These are phyloP conservation scores for Acanthochlamys bracteata DNA, from an alignment of 106 monocot genomes.

Conservation along the genomic window DNA sequence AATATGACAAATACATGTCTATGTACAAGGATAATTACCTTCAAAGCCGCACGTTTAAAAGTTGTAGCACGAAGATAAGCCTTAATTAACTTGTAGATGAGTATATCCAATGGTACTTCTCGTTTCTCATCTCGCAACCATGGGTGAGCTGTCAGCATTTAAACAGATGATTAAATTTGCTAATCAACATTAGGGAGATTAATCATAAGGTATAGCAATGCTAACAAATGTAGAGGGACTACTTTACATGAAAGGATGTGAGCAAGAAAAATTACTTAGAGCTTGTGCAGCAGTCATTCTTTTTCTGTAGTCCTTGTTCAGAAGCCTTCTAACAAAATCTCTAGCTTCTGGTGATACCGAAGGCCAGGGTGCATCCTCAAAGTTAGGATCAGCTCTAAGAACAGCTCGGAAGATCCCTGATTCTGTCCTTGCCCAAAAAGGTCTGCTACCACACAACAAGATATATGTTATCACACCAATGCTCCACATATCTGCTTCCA, in stretches of 20 bases:
- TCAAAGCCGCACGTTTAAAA: conserved; percentile 65
- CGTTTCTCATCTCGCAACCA: conserved; percentile 59
- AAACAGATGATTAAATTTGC: background rate
- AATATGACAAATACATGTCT: background rate
- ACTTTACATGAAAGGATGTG: background rate
- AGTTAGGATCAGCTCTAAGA: conserved; percentile 84
- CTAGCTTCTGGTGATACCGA: conserved; percentile 67
- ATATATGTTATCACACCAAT: conserved; percentile 96
- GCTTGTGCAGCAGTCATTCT: conserved; percentile 95
- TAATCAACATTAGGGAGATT: background rate
- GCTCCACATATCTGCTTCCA: conserved; percentile 93
- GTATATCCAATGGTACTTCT: conserved; percentile 51
- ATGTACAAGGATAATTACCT: conserved; percentile 19
- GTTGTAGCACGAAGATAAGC: conserved; percentile 59
- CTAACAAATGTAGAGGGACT: background rate
- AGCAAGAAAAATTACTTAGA: conserved; percentile 41
- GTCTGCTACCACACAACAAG: conserved; percentile 85
- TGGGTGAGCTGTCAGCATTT: conserved; percentile 62
- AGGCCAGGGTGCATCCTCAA: conserved; percentile 84
- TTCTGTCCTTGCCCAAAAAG: conserved; percentile 94
- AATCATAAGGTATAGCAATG: background rate
- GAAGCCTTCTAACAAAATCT: conserved; percentile 82
- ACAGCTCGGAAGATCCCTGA: conserved; percentile 95
- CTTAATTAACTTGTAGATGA: conserved; percentile 69
- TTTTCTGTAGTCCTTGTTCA: conserved; percentile 95